Evolutionary conservation across 495 filamentous ascomycete genomes (phyloP).

Genomic region (Podospora australis): DNA sequence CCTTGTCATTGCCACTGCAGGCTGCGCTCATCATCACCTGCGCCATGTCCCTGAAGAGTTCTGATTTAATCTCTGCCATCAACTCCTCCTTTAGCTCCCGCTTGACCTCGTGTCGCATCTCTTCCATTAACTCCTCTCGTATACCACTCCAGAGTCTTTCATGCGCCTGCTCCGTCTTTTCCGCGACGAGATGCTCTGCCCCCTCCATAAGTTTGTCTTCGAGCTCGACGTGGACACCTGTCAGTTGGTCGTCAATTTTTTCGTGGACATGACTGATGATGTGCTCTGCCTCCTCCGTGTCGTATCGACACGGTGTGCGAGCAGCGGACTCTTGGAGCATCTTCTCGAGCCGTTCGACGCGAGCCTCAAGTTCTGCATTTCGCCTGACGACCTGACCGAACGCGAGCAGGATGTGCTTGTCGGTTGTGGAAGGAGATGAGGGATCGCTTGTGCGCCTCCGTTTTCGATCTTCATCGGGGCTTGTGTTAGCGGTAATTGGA

Average conservation of each 20-base stretch:
- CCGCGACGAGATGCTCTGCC: neutral
- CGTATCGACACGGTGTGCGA: conserved; percentile 2
- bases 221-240: conserved; percentile 1
- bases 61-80: conserved; percentile 3
- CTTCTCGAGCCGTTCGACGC: conserved; percentile 3
- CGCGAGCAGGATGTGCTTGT: conserved; percentile 3
- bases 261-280: conserved; percentile 3
- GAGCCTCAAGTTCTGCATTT: neutral
- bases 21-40: conserved; percentile 11
- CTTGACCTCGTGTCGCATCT: neutral
- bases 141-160: neutral
- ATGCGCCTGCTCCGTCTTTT: conserved; percentile 5
- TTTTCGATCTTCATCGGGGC: conserved; percentile 1
- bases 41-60: conserved; percentile 9
- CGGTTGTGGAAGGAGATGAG: neutral
- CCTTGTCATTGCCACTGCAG: neutral
- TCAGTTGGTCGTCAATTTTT: conserved; percentile 3
- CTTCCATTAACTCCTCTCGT: conserved; percentile 1
- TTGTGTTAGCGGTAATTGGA: neutral
- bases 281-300: conserved; percentile 1
- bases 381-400: conserved; percentile 1
- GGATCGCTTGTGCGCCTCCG: conserved; percentile 5
- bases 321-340: neutral
- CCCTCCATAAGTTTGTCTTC: conserved; percentile 3
- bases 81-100: conserved; percentile 1